These are phyloP conservation scores for Trichoderma arundinaceum DNA, from an alignment of 2,329 filamentous ascomycete species.

Conservation along the genomic window DNA sequence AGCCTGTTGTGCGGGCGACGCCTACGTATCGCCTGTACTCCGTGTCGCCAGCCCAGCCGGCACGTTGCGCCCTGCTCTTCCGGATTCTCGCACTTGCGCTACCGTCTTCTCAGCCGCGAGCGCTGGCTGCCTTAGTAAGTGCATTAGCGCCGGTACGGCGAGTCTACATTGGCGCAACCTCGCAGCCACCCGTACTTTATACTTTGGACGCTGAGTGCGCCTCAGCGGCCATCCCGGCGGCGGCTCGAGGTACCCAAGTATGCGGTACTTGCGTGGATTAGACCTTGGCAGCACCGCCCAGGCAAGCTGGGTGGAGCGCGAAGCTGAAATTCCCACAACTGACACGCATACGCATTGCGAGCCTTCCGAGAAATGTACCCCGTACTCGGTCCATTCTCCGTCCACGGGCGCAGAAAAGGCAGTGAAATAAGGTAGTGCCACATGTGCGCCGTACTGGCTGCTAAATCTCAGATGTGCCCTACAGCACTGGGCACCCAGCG, in stretches of 20 bases:
- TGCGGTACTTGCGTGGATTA: slow-evolving; percentile 11
- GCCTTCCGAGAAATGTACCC: slow-evolving; percentile 12
- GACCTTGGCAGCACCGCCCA: slow-evolving; percentile 10
- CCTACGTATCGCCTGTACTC: neutral
- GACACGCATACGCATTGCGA: slow-evolving; percentile 28
- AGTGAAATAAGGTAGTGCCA: neutral
- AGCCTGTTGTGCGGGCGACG: neutral
- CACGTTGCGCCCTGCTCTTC: slow-evolving; percentile 14
- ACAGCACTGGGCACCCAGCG: neutral
- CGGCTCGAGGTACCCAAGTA: neutral
- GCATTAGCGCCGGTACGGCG: slow-evolving; percentile 10
- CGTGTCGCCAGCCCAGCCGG: neutral
- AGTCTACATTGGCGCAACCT: slow-evolving; percentile 16
- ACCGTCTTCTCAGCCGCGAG: slow-evolving; percentile 25
- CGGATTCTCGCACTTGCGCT: slow-evolving; percentile 17
- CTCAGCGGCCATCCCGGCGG: neutral
- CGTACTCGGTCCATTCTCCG: neutral
- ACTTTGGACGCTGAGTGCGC: neutral
- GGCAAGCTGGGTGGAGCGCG: slow-evolving; percentile 12
- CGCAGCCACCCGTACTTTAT: neutral
- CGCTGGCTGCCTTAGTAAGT: slow-evolving; percentile 11
- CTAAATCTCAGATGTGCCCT: slow-evolving; percentile 3
- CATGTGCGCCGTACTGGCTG: neutral
- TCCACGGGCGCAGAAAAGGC: neutral
- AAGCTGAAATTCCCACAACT: slow-evolving; percentile 17